Base-by-base conservation (phyloP, 768 basidiomycete genomes). In the Pisolithus microcarpus region DNA sequence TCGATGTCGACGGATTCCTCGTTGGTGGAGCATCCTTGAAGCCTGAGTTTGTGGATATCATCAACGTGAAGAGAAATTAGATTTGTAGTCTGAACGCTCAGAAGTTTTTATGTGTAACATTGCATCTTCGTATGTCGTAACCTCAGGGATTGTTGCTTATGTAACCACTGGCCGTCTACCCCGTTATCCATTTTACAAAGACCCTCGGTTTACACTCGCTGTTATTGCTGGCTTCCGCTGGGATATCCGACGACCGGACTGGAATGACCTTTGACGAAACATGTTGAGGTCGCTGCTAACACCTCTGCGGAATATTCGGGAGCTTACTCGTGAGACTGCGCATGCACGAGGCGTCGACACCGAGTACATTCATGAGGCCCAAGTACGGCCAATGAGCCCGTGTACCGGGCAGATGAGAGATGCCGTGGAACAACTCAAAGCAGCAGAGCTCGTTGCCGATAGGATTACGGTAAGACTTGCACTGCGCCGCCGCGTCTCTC, bases 1-100 rank as follows among this genome's bases (percentile, higher is more conserved):
- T 73, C 10, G 95, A 98, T 64, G 85, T 97, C 43, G 95, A 98
- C 67, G 95, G 95, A 8, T 97, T 98, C 86, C 84, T 98, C 57
- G 95, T 98, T 37, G 95, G 94, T 23, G 94, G 95, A 23, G 95
- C 95, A 31, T 97, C 94, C 15, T 79, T 99, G 70, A 99, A 98
- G 74, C 93, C 94, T 38, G 94, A 97, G 70, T 96, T 98, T 61
- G 82, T 87, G 43, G 75, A 94, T 53, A 95, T 96, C 64, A 82
- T 94, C 77, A 94, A 93, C 61, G 75, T 77, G 36, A 84, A 68
- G 58, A 72, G 62, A 57, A 18, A 56, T 31, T 66, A 53, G 52
- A 34, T 5, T 11, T 18, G 19, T 13, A 30, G 43, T 16, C 23
- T 16, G 13, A 48, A 31, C 18, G 5, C 13, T 18, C 49, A 52